Base-by-base conservation (phyloP, 2,329 filamentous ascomycete species). In the Monosporascus sp. region DNA sequence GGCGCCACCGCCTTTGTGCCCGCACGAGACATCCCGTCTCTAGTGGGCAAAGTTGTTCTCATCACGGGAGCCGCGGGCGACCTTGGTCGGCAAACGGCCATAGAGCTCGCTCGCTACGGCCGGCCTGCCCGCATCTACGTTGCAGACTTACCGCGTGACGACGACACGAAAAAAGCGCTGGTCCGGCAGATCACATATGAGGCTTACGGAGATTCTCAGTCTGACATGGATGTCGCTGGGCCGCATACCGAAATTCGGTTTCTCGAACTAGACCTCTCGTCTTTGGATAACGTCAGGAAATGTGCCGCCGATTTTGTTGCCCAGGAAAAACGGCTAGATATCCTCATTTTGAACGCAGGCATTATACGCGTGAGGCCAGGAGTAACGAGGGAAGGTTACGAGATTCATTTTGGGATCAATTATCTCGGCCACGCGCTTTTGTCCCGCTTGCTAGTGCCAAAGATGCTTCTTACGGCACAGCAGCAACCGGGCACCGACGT, bases 351-450 rank as follows among this genome's bases (percentile, higher is more conserved):
- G 2, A 58, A 59, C 43, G 57, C 55, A 1, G 57, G 57, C 14
- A 57, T 58, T 22, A 54, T 55, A 6, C 40, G 51, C n/a, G 31
- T 44, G 9, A 7, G 26, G 26, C 31, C 51, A 1, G 52, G 20
- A 14, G 11, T 20, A 2, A 59, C 55, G 3, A 38, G 18, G 20
- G 55, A 58, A 17, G 57, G 54, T 26, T 56, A 59, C 37, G 54
- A 58, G 24, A 28, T 46, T 5, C 57, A 61, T 18, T 55, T 61
- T 17, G 55, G 59, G 1, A 15, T 57, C 8, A 59, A 61, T 38
- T 53, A 59, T 17, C 48, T 59, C 40, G 55, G 54, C 17, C 51
- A 58, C 22, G 57, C 57, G 3, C 53, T 59, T 20, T 15, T 8
- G 60, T 54, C 41, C 7, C 7, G 41, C 20, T 44, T 44, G 41